Conservation (phyloP, 2,329 filamentous ascomycete genomes). For the Chrysoporthe puriensis region DNA sequence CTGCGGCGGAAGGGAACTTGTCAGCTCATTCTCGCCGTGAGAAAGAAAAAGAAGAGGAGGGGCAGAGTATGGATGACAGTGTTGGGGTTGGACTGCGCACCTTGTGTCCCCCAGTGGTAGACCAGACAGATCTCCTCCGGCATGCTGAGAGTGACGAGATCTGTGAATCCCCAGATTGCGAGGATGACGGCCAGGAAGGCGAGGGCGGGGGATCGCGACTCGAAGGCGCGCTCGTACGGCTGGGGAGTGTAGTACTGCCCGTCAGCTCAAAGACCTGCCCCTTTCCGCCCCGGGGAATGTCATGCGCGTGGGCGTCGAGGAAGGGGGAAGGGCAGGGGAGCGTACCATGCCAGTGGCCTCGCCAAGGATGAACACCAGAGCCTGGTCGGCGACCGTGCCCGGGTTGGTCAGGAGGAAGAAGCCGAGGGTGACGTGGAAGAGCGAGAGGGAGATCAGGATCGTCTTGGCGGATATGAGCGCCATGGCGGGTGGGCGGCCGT, state of each 20-base stretch:
- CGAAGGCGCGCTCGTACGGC: constrained; percentile 70
- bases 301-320: too few relatives aligned
- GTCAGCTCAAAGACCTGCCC: neutral
- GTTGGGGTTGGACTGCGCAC: constrained; percentile 47
- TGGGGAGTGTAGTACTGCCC: constrained; percentile 36
- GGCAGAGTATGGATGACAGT: constrained; percentile 60
- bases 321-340: constrained; percentile 9
- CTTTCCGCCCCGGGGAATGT: neutral
- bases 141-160: constrained; percentile 68
- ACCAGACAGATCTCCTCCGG: constrained; percentile 67
- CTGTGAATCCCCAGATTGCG: constrained; percentile 61
- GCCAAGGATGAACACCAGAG: constrained; percentile 78
- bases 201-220: constrained; percentile 69
- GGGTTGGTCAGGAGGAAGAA: constrained; percentile 83
- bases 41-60: constrained; percentile 57
- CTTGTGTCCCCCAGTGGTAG: constrained; percentile 69
- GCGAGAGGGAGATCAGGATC: constrained; percentile 78
- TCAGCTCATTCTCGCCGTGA: neutral
- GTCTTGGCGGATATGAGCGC: constrained; percentile 78
- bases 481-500: constrained; percentile 57
- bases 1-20: constrained; percentile 38
- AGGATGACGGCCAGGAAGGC: constrained; percentile 74
- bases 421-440: constrained; percentile 83
- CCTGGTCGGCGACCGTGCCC: constrained; percentile 73
- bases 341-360: constrained; percentile 81